Percentiles rank a stretch among this genome's conserved stretches.
Conservation (phyloP, 495 filamentous ascomycete species). For the Aspergillus nanangensis region DNA sequence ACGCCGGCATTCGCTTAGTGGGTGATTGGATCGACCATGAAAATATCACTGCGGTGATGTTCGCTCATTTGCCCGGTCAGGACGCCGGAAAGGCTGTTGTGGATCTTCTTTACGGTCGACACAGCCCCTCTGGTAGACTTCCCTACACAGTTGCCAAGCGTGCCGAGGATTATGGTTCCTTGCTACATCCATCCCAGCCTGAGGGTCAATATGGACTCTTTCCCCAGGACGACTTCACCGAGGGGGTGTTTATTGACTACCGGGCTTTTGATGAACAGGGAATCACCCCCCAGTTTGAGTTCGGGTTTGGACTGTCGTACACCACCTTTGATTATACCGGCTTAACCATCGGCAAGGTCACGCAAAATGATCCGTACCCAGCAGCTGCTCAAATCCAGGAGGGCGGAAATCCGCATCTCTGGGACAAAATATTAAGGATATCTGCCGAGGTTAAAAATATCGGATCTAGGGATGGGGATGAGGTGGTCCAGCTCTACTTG, state of each 20-base stretch:
- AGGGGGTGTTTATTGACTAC: slow-evolving; percentile 65
- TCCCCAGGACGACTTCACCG: slow-evolving; percentile 62
- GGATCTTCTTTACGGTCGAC: slow-evolving; percentile 68
- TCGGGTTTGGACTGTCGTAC: slow-evolving; percentile 66
- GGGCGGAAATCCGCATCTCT: slow-evolving; percentile 57
- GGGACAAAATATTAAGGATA: slow-evolving; percentile 52
- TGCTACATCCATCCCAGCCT: slow-evolving; percentile 50
- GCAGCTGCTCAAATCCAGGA: slow-evolving; percentile 27
- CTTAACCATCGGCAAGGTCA: slow-evolving; percentile 6
- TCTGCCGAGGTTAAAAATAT: slow-evolving; percentile 46
- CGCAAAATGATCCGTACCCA: slow-evolving; percentile 2
- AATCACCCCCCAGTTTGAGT: slow-evolving; percentile 56
- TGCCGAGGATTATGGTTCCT: slow-evolving; percentile 55
- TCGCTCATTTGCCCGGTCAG: slow-evolving; percentile 77
- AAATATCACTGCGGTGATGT: slow-evolving; percentile 67
- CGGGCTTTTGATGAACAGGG: slow-evolving; percentile 55
- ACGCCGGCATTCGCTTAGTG: slow-evolving; percentile 37
- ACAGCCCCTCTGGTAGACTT: slow-evolving; percentile 67
- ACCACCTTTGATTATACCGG: slow-evolving; percentile 56
- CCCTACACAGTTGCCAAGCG: slow-evolving; percentile 77
- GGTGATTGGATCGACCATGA: slow-evolving; percentile 42
- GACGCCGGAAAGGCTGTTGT: slow-evolving; percentile 73
- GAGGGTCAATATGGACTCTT: slow-evolving; percentile 47
- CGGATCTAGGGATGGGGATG: slow-evolving; percentile 46
- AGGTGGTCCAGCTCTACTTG: slow-evolving; percentile 59